Evolutionary conservation across 2,329 filamentous ascomycete species (phyloP).

Genomic region (Colletotrichum sojae): DNA sequence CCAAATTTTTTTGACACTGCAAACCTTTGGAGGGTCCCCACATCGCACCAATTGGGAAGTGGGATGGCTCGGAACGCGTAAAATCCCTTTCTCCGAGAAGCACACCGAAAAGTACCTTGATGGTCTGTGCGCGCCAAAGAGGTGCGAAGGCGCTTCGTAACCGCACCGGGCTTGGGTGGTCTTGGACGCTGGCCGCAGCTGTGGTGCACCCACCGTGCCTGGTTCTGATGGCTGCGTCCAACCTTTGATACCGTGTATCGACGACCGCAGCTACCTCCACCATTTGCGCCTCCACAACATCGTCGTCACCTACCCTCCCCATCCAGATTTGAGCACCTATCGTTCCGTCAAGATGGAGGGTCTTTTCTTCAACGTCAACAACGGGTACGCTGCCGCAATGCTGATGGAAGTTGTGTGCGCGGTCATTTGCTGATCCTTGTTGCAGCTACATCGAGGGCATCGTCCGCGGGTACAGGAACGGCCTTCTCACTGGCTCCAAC

Average conservation of each 20-base stretch:
- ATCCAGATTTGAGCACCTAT: constrained; percentile 25
- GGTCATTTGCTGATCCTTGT: constrained; percentile 39
- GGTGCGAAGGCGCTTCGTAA: constrained; percentile 23
- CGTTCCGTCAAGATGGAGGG: constrained; percentile 78
- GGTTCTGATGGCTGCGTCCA: constrained; percentile 13
- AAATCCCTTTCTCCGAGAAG: constrained; percentile 34
- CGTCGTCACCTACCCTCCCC: constrained; percentile 28
- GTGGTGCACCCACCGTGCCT: constrained; percentile 22
- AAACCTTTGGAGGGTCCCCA: constrained; percentile 35
- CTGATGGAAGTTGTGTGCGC: not conserved
- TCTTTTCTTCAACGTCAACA: constrained; percentile 94
- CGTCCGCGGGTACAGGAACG: constrained; percentile 95
- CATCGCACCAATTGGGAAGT: constrained; percentile 40
- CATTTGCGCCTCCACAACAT: constrained; percentile 37
- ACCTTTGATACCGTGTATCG: constrained; percentile 11
- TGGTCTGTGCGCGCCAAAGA: constrained; percentile 23
- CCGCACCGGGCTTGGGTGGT: not conserved
- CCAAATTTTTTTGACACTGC: constrained; percentile 57
- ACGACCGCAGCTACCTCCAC: constrained; percentile 35
- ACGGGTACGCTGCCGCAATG: constrained; percentile 73
- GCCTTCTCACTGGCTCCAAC: constrained; percentile 88
- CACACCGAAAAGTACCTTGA: not conserved
- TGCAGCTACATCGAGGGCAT: constrained; percentile 95
- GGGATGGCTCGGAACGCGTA: constrained; percentile 39
- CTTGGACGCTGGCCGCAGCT: constrained; percentile 30